A percentile compares a stretch with the other conserved stretches of the same genome.
Evolutionary conservation across 345 rosid species (phyloP).

Genomic region (Hypericum androsaemum): DNA sequence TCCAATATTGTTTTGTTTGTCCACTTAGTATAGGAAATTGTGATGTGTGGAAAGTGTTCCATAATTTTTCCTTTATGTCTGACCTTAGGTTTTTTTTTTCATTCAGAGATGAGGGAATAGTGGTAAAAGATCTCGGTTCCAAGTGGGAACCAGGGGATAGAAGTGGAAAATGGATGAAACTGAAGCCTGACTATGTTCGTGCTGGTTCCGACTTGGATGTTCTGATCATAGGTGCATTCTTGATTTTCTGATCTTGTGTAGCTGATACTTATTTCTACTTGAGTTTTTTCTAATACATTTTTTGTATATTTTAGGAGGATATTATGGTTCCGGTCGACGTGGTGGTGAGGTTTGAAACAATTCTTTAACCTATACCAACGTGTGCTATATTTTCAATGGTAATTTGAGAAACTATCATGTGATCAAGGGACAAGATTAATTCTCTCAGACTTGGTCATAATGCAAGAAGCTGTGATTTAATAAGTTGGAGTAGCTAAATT

Average conservation of each 20-base stretch:
- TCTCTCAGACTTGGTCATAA: no score
- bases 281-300: neutral
- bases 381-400: no score
- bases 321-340: constrained; percentile 92
- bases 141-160: constrained; percentile 98
- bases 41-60: neutral
- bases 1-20: no score
- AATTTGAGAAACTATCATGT: no score
- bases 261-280: neutral
- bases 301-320: constrained; percentile 54
- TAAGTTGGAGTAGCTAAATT: no score
- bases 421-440: no score
- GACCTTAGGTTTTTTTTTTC: neutral
- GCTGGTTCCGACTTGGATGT: constrained; percentile 93
- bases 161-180: constrained; percentile 94
- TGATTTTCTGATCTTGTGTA: constrained; percentile 1
- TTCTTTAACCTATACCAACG: no score
- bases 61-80: neutral
- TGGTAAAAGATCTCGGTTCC: constrained; percentile 77
- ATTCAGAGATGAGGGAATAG: constrained; percentile 81
- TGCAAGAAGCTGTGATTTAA: no score
- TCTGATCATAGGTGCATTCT: constrained; percentile 64
- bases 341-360: constrained; percentile 62
- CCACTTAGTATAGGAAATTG: no score
- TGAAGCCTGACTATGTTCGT: constrained; percentile 82